These are phyloP conservation scores for Cyclotella choctawhatcheeana DNA, from an alignment of 108 stramenopile genomes.

Conservation along the genomic window DNA sequence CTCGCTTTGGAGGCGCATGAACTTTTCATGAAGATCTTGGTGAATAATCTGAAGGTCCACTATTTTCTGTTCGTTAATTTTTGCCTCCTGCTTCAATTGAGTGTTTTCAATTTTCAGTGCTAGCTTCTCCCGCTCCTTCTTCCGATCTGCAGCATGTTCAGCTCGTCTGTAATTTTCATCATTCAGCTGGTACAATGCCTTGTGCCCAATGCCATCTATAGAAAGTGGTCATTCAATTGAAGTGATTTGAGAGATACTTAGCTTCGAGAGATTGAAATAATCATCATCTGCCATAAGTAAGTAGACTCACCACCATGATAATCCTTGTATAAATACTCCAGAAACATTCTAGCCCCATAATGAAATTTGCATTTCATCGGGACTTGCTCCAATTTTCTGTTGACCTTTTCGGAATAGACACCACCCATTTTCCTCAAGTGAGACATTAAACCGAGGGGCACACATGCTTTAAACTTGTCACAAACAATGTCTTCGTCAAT, in stretches of 20 bases:
- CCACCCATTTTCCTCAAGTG: conserved; percentile 16
- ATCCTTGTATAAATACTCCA: conserved; percentile 10
- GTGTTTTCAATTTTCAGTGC: not conserved
- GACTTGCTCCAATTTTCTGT: not conserved
- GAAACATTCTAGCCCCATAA: not conserved
- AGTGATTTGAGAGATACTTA: too few species aligned
- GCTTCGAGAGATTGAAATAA: not conserved
- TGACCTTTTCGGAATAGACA: not conserved
- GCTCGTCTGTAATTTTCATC: conserved; percentile 13
- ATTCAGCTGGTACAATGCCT: conserved; percentile 7
- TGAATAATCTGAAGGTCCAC: not conserved
- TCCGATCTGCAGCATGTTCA: conserved; percentile 1
- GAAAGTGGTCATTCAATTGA: not conserved
- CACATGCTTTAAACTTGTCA: not conserved
- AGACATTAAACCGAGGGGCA: conserved; percentile 3
- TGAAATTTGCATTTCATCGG: conserved; percentile 13
- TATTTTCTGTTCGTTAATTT: not conserved
- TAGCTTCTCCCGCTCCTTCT: not conserved
- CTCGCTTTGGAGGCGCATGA: not conserved
- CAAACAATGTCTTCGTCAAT: too few species aligned
- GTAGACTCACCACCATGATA: conserved; percentile 15
- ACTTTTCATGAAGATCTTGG: not conserved
- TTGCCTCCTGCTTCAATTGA: not conserved
- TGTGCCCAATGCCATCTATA: conserved; percentile 17
- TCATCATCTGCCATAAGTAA: not conserved